Percentiles rank a stretch among this genome's conserved stretches.
These are phyloP conservation scores for Yarrowia sp. DNA, from an alignment of 805 yeast genomes.

Conservation along the genomic window DNA sequence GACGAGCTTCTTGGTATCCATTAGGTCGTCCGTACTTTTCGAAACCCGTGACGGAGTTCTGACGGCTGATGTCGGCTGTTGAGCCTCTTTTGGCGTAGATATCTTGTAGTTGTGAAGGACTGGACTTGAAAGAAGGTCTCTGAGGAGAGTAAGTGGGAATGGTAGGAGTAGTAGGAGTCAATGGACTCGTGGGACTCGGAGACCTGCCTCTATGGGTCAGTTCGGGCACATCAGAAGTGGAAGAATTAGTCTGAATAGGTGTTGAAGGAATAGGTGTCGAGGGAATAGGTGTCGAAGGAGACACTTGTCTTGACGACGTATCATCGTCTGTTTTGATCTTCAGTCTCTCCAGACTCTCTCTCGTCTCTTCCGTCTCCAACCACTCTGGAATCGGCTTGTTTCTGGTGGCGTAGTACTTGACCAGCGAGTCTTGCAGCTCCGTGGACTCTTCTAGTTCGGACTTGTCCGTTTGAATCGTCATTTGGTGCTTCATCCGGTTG, in stretches of 20 bases:
- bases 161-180: neutral
- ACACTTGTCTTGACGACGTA: neutral
- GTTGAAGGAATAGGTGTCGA: too few relatives aligned
- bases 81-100: neutral
- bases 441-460: neutral
- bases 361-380: neutral
- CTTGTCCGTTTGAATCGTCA: neutral
- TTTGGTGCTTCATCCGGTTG: neutral
- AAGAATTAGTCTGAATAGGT: neutral
- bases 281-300: neutral
- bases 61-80: neutral
- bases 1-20: neutral
- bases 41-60: neutral
- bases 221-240: neutral
- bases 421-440: neutral
- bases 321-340: neutral
- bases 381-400: slow-evolving; percentile 8
- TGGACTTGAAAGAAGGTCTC: neutral
- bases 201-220: neutral
- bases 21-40: neutral
- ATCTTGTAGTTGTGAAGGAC: neutral
- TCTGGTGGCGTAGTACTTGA: neutral
- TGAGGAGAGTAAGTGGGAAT: neutral
- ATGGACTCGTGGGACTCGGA: neutral
- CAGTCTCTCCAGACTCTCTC: neutral